Conservation (phyloP, 2,329 filamentous ascomycete genomes). For the Zarea fungicola region DNA sequence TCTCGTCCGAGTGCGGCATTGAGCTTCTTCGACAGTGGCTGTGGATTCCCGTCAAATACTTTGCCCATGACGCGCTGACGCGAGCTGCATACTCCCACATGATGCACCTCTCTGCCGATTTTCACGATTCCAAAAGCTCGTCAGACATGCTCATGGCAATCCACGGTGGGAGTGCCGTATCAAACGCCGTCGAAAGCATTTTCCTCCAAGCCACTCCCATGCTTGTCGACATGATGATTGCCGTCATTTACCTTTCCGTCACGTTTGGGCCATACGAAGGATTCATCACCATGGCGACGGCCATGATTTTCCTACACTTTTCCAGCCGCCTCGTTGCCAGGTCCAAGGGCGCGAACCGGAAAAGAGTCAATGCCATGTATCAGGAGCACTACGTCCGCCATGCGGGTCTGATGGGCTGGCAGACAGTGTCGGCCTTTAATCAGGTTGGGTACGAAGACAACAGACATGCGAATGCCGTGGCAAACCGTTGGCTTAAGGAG, state of each 20-base stretch:
- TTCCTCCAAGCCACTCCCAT: constrained; percentile 55
- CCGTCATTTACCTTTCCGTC: constrained; percentile 54
- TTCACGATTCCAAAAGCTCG: constrained; percentile 56
- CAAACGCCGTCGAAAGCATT: constrained; percentile 52
- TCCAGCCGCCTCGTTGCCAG: constrained; percentile 46
- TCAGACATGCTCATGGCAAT: constrained; percentile 55
- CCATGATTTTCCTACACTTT: constrained; percentile 50
- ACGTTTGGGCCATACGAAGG: constrained; percentile 58
- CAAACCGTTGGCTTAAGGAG: constrained; percentile 33
- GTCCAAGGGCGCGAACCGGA: constrained; percentile 44
- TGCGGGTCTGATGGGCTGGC: constrained; percentile 53
- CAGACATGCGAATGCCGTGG: constrained; percentile 47
- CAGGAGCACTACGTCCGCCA: constrained; percentile 52
- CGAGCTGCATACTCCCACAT: constrained; percentile 54
- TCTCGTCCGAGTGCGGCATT: constrained; percentile 50
- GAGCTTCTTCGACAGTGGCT: constrained; percentile 49
- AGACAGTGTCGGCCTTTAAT: constrained; percentile 56
- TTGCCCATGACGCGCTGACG: constrained; percentile 48
- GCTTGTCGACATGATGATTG: constrained; percentile 55
- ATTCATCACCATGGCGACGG: constrained; percentile 55
- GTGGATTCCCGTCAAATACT: constrained; percentile 54
- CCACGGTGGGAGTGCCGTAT: constrained; percentile 47
- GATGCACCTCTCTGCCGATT: constrained; percentile 56
- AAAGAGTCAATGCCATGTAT: constrained; percentile 48
- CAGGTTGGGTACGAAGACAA: constrained; percentile 52